Evolutionary conservation across 2,329 filamentous ascomycete species (phyloP).

Genomic region (Grosmannia serpens): DNA sequence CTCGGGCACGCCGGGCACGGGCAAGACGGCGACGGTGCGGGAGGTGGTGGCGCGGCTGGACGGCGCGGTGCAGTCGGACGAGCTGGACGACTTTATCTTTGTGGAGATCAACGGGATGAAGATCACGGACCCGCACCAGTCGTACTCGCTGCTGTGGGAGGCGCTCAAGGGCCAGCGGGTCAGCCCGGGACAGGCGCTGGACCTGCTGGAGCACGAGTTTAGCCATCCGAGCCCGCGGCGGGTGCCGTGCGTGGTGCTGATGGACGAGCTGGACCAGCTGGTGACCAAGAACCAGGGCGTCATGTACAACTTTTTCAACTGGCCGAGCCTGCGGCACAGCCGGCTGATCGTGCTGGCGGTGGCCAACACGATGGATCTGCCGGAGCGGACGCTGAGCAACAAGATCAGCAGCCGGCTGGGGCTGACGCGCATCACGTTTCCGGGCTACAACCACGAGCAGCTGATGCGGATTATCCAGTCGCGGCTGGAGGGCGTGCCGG

Average conservation of each 20-base stretch:
- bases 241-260: slow-evolving; percentile 90
- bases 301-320: slow-evolving; percentile 99
- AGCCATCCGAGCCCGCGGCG: slow-evolving; percentile 80
- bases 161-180: slow-evolving; percentile 88
- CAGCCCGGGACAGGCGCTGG: slow-evolving; percentile 80
- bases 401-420: slow-evolving; percentile 92
- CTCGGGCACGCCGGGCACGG: slow-evolving; percentile 93
- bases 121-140: slow-evolving; percentile 93
- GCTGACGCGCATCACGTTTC: slow-evolving; percentile 89
- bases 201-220: slow-evolving; percentile 86
- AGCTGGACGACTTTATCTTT: slow-evolving; percentile 96
- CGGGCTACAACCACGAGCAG: slow-evolving; percentile 93
- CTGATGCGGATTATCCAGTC: slow-evolving; percentile 95
- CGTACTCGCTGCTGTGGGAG: slow-evolving; percentile 92
- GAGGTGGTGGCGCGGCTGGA: slow-evolving; percentile 88
- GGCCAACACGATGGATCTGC: slow-evolving; percentile 97
- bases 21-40: slow-evolving; percentile 93
- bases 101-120: slow-evolving; percentile 99
- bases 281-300: slow-evolving; percentile 98
- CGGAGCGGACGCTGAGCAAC: slow-evolving; percentile 90
- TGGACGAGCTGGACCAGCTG: slow-evolving; percentile 96
- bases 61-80: slow-evolving; percentile 74
- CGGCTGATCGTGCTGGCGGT: slow-evolving; percentile 92
- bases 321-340: slow-evolving; percentile 85
- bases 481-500: slow-evolving; percentile 77